phyloP scores from a whole-genome alignment of 139 green algal genomes.

The Chlamydomonas urium region DNA sequence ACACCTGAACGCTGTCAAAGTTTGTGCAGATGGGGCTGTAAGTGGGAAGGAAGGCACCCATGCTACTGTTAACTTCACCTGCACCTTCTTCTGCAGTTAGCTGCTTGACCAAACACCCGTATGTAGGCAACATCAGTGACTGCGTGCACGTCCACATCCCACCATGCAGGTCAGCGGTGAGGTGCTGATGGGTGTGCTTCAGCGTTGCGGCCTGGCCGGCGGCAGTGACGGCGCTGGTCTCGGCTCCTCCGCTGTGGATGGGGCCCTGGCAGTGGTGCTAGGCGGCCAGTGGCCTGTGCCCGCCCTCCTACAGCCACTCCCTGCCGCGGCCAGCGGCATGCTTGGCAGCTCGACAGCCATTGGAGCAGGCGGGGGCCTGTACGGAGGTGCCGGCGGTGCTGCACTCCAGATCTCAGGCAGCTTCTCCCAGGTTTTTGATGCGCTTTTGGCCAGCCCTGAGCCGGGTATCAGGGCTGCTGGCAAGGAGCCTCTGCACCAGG shows the following conservation, averaged over 20 bases:
- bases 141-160: no score
- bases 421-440: constrained; percentile 12
- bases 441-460: background rate
- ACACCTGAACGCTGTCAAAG: no score
- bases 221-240: background rate
- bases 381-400: background rate
- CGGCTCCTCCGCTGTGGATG: background rate
- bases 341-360: no score
- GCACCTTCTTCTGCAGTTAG: no score
- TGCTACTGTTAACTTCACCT: no score
- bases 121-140: no score
- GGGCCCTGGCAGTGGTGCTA: constrained; percentile 4
- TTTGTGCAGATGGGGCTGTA: no score
- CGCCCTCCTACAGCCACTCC: background rate
- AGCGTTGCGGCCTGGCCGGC: constrained; percentile 9
- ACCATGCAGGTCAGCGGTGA: constrained; percentile 3
- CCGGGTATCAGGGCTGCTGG: background rate
- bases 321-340: no score
- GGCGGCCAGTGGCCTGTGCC: constrained; percentile 1
- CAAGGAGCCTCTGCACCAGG: constrained; percentile 9
- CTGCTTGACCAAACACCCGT: no score
- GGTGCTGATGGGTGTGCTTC: constrained; percentile 3
- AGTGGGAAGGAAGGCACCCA: no score
- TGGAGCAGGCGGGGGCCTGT: background rate
- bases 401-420: background rate